Evolutionary conservation across 192 early-diverging fungal species (phyloP).

Genomic region (Obelidium mucronatum): DNA sequence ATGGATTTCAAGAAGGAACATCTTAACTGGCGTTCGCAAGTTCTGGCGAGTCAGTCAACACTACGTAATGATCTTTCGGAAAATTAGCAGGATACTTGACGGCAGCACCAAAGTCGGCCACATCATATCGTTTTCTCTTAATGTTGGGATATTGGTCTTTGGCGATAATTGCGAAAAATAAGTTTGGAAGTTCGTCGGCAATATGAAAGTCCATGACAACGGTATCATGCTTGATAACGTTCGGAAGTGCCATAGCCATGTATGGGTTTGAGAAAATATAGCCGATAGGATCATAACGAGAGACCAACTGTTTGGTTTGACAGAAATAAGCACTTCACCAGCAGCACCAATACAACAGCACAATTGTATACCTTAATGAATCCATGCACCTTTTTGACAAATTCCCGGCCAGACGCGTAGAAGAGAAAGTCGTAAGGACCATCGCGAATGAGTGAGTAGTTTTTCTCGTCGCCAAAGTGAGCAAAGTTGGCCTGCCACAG

Average conservation of each 20-base stretch:
- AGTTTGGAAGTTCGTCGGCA: slow-evolving; percentile 41
- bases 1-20: background rate
- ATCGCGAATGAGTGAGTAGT: slow-evolving; percentile 67
- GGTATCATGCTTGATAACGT: slow-evolving; percentile 17
- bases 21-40: slow-evolving; percentile 44
- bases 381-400: slow-evolving; percentile 73
- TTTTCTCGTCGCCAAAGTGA: slow-evolving; percentile 67
- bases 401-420: slow-evolving; percentile 78
- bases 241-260: background rate
- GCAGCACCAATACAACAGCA: background rate
- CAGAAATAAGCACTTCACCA: too few relatives aligned
- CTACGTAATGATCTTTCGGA: slow-evolving; percentile 52
- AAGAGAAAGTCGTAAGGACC: slow-evolving; percentile 77
- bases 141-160: slow-evolving; percentile 61
- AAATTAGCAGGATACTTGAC: slow-evolving; percentile 13
- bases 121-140: slow-evolving; percentile 70
- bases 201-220: slow-evolving; percentile 41
- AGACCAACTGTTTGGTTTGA: slow-evolving; percentile 55
- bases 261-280: slow-evolving; percentile 35
- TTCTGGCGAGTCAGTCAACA: slow-evolving; percentile 67
- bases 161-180: slow-evolving; percentile 77
- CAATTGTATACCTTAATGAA: slow-evolving; percentile 51
- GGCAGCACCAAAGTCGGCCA: slow-evolving; percentile 52
- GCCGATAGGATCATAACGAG: slow-evolving; percentile 60
- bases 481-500: slow-evolving; percentile 71